Evolutionary conservation across 305 asterid species (phyloP).

Genomic region (Solanum hybrid): DNA sequence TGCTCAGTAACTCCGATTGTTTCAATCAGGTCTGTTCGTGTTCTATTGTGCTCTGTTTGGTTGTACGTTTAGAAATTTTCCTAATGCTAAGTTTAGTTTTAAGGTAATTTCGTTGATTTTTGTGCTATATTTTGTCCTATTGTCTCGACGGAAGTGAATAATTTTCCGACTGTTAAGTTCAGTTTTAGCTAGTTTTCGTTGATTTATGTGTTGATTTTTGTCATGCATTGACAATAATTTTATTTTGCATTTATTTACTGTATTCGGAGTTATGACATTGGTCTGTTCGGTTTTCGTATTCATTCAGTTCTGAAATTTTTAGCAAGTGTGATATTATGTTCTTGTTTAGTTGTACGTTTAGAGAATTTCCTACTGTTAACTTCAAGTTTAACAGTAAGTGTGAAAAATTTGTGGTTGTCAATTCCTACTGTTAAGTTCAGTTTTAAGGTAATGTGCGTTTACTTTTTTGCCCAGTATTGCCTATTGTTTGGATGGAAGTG

Average conservation of each 20-base stretch:
- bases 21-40: slow-evolving; percentile 52
- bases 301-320: background rate
- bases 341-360: background rate
- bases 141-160: background rate
- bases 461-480: background rate
- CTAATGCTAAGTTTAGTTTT: background rate
- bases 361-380: background rate
- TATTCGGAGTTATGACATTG: background rate
- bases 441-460: background rate
- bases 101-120: background rate
- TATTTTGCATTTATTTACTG: background rate
- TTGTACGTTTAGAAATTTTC: background rate
- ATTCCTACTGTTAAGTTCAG: background rate
- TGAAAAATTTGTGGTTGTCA: background rate
- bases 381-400: background rate
- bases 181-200: background rate
- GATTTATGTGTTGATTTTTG: background rate
- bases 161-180: background rate
- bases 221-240: background rate
- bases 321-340: background rate
- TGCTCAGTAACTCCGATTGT: slow-evolving; percentile 57
- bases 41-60: background rate
- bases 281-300: background rate
- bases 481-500: background rate
- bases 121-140: background rate